phyloP scores from a whole-genome alignment of 1,139 yeast genomes.

The Torulaspora globosa region DNA sequence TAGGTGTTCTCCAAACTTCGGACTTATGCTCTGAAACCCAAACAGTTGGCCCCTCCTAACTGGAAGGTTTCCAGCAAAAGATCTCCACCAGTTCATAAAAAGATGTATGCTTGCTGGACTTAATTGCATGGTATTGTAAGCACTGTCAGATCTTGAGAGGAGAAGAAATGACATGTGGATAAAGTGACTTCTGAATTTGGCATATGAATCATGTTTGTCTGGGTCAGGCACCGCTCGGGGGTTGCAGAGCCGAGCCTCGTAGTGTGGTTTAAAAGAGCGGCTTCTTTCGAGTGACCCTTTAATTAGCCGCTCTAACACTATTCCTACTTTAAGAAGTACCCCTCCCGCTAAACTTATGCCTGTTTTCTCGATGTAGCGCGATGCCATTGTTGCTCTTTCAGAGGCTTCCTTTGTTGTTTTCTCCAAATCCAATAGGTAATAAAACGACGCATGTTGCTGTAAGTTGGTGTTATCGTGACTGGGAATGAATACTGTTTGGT shows the following conservation, averaged over 20 bases:
- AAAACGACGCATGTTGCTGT: conserved; percentile 50
- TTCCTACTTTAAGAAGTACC: conserved; percentile 54
- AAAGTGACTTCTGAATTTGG: conserved; percentile 69
- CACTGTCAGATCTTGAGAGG: conserved; percentile 44
- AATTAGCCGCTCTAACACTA: conserved; percentile 50
- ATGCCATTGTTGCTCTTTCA: conserved; percentile 25
- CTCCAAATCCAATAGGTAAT: conserved; percentile 42
- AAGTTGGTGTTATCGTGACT: conserved; percentile 40
- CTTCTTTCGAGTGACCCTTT: conserved; percentile 43
- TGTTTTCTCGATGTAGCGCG: conserved; percentile 44
- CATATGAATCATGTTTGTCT: conserved; percentile 63
- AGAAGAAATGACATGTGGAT: conserved; percentile 75
- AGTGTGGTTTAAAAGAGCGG: conserved; percentile 62
- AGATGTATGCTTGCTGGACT: conserved; percentile 66
- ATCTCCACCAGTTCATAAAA: conserved; percentile 81
- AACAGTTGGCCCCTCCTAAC: conserved; percentile 69
- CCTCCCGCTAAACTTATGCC: conserved; percentile 61
- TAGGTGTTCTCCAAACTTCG: conserved; percentile 73
- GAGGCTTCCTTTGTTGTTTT: conserved; percentile 22
- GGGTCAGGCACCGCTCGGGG: conserved; percentile 54
- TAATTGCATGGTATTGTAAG: conserved; percentile 70
- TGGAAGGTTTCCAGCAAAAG: conserved; percentile 73
- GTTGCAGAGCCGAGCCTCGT: conserved; percentile 56
- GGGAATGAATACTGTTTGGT: conserved; percentile 45
- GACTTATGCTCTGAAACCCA: conserved; percentile 41